These are phyloP conservation scores for Mycena venus DNA, from an alignment of 768 basidiomycete genomes.

Conservation along the genomic window DNA sequence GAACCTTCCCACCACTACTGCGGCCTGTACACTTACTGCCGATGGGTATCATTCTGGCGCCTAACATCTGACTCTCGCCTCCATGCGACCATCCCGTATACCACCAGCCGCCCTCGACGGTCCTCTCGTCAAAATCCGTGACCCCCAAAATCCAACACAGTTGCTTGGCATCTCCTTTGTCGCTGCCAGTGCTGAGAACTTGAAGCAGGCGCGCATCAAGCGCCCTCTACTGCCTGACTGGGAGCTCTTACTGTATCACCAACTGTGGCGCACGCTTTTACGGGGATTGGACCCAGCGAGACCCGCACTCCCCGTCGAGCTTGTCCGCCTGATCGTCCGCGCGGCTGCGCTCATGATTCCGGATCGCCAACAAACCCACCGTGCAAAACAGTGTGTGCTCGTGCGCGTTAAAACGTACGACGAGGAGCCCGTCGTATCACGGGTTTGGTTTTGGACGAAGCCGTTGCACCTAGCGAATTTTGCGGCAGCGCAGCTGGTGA, in stretches of 20 bases:
- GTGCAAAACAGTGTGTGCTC: not conserved
- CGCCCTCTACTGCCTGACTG: not conserved
- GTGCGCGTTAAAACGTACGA: not conserved
- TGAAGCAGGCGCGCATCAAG: not conserved
- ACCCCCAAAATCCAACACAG: too few species aligned
- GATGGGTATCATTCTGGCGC: too few species aligned
- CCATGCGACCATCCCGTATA: too few species aligned
- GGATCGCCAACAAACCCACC: constrained; percentile 1
- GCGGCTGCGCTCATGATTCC: constrained; percentile 12
- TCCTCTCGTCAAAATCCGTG: too few species aligned
- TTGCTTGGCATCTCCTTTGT: too few species aligned
- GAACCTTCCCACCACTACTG: too few species aligned
- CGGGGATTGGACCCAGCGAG: too few species aligned
- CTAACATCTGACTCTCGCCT: too few species aligned
- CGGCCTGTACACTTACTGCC: too few species aligned
- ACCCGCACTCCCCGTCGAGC: too few species aligned
- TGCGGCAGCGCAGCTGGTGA: constrained; percentile 16
- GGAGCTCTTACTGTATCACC: constrained; percentile 9
- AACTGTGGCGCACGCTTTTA: constrained; percentile 23
- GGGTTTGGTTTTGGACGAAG: constrained; percentile 23
- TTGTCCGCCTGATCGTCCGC: constrained; percentile 20
- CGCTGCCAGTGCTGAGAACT: too few species aligned
- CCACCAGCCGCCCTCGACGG: too few species aligned
- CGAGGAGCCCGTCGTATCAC: not conserved
- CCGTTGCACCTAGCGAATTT: not conserved